Conservation (phyloP, 176 grass and related monocot species). For the Rhipidocladum racemiflorum region DNA sequence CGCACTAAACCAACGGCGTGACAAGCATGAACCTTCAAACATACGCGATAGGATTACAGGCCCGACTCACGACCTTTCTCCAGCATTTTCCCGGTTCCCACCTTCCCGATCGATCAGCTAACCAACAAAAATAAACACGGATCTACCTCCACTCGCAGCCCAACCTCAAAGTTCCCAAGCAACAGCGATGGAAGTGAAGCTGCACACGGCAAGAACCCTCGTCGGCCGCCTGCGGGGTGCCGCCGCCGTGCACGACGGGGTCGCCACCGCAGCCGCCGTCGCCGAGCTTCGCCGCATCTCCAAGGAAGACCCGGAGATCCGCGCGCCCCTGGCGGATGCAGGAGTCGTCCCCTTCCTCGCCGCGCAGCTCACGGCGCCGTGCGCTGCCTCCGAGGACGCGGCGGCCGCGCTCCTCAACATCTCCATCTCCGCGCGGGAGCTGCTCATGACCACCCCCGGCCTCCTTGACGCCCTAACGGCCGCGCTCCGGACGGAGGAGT, state of each 20-base stretch:
- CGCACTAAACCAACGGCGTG: background rate
- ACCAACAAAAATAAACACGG: background rate
- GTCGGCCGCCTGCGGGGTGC: slow-evolving; percentile 56
- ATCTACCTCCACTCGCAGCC: background rate
- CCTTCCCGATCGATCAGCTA: background rate
- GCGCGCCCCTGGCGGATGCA: slow-evolving; percentile 47
- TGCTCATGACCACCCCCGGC: slow-evolving; percentile 56
- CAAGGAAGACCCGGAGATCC: slow-evolving; percentile 72
- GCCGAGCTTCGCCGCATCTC: slow-evolving; percentile 59
- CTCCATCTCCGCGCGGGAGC: slow-evolving; percentile 69
- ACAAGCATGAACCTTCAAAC: background rate
- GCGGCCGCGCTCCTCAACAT: slow-evolving; percentile 86
- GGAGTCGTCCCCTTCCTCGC: slow-evolving; percentile 65
- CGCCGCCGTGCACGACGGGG: slow-evolving; percentile 22
- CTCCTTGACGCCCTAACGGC: slow-evolving; percentile 68
- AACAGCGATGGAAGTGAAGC: slow-evolving; percentile 64
- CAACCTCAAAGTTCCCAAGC: background rate
- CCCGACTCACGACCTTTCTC: background rate
- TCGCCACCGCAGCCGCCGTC: slow-evolving; percentile 39
- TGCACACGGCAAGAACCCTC: slow-evolving; percentile 53
- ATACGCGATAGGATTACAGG: too few relatives aligned
- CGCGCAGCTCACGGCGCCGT: slow-evolving; percentile 33
- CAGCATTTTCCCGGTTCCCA: background rate
- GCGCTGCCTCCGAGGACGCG: slow-evolving; percentile 47
- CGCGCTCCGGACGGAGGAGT: slow-evolving; percentile 44